Conservation (phyloP, 2,329 filamentous ascomycete species). For the Ceratocystiopsis minuta region DNA sequence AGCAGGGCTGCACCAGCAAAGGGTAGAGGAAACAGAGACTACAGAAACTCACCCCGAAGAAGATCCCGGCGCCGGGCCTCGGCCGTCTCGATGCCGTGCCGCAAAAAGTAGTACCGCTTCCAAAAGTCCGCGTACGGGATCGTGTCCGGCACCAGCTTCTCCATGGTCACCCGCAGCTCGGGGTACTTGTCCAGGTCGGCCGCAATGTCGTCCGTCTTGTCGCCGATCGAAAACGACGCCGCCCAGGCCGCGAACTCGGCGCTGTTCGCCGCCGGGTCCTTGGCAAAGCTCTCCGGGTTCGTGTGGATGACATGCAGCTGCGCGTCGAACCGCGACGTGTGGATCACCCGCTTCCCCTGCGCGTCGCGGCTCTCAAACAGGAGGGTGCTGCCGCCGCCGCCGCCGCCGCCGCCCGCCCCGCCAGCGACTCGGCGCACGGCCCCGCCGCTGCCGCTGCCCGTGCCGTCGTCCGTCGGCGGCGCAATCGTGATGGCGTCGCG, state of each 20-base stretch:
- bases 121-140: conserved; percentile 86
- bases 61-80: conserved; percentile 78
- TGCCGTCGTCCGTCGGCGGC: conserved; percentile 41
- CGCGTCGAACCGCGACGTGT: conserved; percentile 84
- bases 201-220: conserved; percentile 70
- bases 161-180: conserved; percentile 77
- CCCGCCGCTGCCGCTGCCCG: conserved; percentile 11
- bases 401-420: conserved; percentile 13
- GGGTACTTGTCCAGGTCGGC: conserved; percentile 69
- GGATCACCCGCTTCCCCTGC: conserved; percentile 79
- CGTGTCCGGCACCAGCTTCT: conserved; percentile 81
- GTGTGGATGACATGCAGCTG: conserved; percentile 93
- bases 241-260: conserved; percentile 56
- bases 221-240: conserved; percentile 58
- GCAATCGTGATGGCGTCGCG: conserved; percentile 79
- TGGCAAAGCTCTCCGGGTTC: conserved; percentile 60
- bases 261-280: conserved; percentile 45
- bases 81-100: conserved; percentile 83
- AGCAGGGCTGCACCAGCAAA: conserved; percentile 6
- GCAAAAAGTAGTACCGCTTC: conserved; percentile 87
- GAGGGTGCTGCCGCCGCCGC: conserved; percentile 29
- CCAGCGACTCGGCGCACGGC: background rate
- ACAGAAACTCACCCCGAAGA: conserved; percentile 53
- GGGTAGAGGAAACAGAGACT: background rate
- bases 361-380: conserved; percentile 91